These are phyloP conservation scores for Rhododendron williamsianum DNA, from an alignment of 148 eudicot genomes.

Conservation along the genomic window DNA sequence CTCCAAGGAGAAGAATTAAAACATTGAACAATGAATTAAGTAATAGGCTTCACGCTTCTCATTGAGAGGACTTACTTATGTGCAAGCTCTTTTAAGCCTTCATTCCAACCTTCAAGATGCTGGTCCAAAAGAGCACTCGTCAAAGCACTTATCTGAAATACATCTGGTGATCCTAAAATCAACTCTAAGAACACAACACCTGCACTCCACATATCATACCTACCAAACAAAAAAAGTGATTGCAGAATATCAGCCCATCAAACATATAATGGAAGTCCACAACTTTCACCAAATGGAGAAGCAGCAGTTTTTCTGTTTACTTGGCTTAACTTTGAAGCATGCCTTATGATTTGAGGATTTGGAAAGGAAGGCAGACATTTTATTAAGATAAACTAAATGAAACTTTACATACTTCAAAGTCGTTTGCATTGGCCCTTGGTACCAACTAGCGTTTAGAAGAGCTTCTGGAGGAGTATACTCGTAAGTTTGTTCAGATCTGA, in stretches of 20 bases:
- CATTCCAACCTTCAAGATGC: slow-evolving; percentile 93
- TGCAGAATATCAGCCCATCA: slow-evolving; percentile 7
- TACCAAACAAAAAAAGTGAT: slow-evolving; percentile 22
- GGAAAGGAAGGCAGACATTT: not conserved
- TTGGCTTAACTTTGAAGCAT: not conserved
- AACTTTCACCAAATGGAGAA: not conserved
- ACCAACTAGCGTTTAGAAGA: slow-evolving; percentile 81
- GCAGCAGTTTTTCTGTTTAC: not conserved
- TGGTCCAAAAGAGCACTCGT: slow-evolving; percentile 81
- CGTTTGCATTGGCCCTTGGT: slow-evolving; percentile 56
- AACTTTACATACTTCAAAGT: slow-evolving; percentile 54
- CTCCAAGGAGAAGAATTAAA: not conserved
- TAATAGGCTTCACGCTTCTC: slow-evolving; percentile 9
- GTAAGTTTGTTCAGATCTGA: slow-evolving; percentile 90
- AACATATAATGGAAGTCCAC: not conserved
- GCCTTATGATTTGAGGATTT: not conserved
- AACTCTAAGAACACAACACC: slow-evolving; percentile 89
- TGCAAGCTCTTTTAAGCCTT: slow-evolving; percentile 85
- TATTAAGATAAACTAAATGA: slow-evolving; percentile 1
- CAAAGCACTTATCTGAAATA: slow-evolving; percentile 72
- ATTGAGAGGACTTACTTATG: slow-evolving; percentile 54
- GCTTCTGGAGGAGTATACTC: slow-evolving; percentile 98
- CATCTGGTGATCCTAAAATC: slow-evolving; percentile 91
- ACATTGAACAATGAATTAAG: not conserved
- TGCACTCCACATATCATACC: slow-evolving; percentile 99